Evolutionary conservation across 2,329 filamentous ascomycete species (phyloP).

Genomic region (Aspergillus novoparasiticus): DNA sequence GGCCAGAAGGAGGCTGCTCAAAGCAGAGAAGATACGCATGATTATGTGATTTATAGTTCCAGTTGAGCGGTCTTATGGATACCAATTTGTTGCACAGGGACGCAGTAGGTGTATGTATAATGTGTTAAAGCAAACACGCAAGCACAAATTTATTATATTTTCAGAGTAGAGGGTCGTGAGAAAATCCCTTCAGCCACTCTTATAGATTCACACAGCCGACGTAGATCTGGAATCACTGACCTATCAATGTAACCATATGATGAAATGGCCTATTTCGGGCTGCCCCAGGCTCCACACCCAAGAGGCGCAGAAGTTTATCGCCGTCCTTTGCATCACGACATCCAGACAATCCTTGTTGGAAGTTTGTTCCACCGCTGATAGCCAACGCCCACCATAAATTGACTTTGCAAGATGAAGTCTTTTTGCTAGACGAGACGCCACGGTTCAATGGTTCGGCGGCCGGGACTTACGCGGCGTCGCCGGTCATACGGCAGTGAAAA

Average conservation of each 20-base stretch:
- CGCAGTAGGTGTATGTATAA: not conserved
- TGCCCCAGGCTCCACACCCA: not conserved
- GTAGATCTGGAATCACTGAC: not conserved
- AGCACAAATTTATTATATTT: not conserved
- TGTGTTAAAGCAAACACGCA: not conserved
- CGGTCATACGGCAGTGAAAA: not conserved
- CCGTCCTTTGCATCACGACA: constrained; percentile 23
- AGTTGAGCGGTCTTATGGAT: not conserved
- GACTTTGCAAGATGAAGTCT: constrained; percentile 8
- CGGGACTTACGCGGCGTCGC: constrained; percentile 7
- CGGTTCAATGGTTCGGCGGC: not conserved
- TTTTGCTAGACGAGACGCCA: not conserved
- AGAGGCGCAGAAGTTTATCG: constrained; percentile 10
- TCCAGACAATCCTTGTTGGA: constrained; percentile 9
- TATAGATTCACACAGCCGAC: constrained; percentile 10
- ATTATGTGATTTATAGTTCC: not conserved
- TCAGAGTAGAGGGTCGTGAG: too few species aligned
- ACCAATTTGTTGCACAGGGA: not conserved
- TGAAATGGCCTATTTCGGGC: constrained; percentile 17
- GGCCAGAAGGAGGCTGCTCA: constrained; percentile 24
- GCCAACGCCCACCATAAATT: constrained; percentile 2
- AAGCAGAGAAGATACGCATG: constrained; percentile 25
- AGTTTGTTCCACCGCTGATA: constrained; percentile 4
- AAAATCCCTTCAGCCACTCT: constrained; percentile 5
- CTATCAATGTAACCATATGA: constrained; percentile 23